These are phyloP conservation scores for Gynandropsis gynandra DNA, from an alignment of 345 rosid genomes.

Conservation along the genomic window DNA sequence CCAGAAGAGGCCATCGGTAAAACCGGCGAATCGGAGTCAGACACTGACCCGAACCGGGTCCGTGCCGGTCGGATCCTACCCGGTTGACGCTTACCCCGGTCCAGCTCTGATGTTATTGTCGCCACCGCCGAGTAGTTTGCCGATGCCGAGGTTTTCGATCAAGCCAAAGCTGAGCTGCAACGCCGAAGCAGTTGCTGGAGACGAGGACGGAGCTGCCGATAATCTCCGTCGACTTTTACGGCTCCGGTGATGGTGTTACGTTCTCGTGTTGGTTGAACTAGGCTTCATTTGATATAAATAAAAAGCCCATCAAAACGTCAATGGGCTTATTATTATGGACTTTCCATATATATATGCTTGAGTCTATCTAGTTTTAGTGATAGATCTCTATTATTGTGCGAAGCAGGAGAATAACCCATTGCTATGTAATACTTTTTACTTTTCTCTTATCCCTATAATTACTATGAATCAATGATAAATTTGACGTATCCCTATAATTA, in stretches of 20 bases:
- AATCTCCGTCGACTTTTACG: constrained; percentile 58
- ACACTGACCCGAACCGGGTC: constrained; percentile 25
- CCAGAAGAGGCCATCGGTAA: constrained; percentile 7
- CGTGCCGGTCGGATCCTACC: constrained; percentile 26
- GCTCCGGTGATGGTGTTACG: constrained; percentile 36
- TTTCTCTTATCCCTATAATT: no score
- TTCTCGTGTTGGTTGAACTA: constrained; percentile 12
- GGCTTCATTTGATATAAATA: constrained; percentile 16
- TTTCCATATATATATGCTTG: constrained; percentile 5
- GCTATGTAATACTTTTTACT: no score
- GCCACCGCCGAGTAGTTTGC: constrained; percentile 73
- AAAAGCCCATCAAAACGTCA: constrained; percentile 7
- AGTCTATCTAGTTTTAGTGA: constrained; percentile 3
- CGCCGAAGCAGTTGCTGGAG: constrained; percentile 37
- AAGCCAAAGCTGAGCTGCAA: constrained; percentile 51
- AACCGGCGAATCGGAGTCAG: constrained; percentile 9
- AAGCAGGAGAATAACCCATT: no score
- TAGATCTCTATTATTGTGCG: no score
- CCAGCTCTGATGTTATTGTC: constrained; percentile 35
- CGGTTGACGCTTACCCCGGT: constrained; percentile 36
- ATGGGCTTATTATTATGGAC: constrained; percentile 14
- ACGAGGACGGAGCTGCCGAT: constrained; percentile 53
- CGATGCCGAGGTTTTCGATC: constrained; percentile 59
- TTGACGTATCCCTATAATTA: no score
- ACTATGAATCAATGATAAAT: no score